These are phyloP conservation scores for Discostella pseudostelligera DNA, from an alignment of 108 stramenopile species.

Conservation along the genomic window DNA sequence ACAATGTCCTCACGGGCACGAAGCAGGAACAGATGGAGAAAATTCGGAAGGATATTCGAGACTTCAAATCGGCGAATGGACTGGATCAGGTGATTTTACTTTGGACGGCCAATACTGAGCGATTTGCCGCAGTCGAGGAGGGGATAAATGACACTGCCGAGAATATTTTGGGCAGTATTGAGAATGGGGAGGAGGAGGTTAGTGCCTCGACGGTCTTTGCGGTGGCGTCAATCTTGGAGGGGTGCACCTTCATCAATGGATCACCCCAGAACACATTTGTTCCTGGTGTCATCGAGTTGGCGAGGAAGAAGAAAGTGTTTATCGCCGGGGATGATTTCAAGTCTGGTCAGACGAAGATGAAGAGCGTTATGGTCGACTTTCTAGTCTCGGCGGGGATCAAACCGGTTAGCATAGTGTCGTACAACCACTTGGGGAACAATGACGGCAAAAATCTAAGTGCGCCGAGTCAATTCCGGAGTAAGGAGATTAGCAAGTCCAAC, in stretches of 20 bases:
- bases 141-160: constrained; percentile 95
- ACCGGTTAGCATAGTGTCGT: constrained; percentile 94
- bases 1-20: constrained; percentile 89
- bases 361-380: constrained; percentile 96
- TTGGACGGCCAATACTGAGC: constrained; percentile 99
- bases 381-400: constrained; percentile 97
- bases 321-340: constrained; percentile 99
- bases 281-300: constrained; percentile 95
- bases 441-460: constrained; percentile 97
- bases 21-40: constrained; percentile 95
- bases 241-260: constrained; percentile 97
- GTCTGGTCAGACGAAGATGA: constrained; percentile 98
- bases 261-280: constrained; percentile 99
- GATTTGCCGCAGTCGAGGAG: constrained; percentile 90
- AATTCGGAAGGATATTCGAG: constrained; percentile 89
- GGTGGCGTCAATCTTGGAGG: constrained; percentile 94
- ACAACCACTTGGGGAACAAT: constrained; percentile 99
- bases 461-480: constrained; percentile 96
- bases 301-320: constrained; percentile 78
- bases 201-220: constrained; percentile 97
- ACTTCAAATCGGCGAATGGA: constrained; percentile 84
- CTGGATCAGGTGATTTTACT: constrained; percentile 94
- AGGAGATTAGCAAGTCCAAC: constrained; percentile 98
- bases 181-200: constrained; percentile 88
- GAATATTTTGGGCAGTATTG: constrained; percentile 82